Percentiles rank a stretch among this genome's conserved stretches.
phyloP scores from a whole-genome alignment of 179 eudicot genomes.

The Amaranthus tricolor region DNA sequence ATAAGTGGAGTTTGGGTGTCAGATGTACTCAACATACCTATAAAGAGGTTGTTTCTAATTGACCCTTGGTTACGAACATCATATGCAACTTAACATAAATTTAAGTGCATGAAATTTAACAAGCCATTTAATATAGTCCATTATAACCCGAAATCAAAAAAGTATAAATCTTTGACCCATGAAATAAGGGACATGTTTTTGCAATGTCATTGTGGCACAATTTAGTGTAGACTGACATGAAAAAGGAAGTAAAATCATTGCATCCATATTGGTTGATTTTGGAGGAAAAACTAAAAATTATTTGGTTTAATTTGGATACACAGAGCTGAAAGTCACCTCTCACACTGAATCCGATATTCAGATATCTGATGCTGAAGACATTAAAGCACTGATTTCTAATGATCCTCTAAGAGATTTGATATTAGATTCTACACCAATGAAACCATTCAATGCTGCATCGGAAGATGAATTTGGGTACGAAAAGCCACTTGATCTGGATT shows the following conservation, averaged over 20 bases:
- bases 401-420: slow-evolving; percentile 35
- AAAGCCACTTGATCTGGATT: slow-evolving; percentile 2
- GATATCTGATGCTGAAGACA: slow-evolving; percentile 41
- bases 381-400: slow-evolving; percentile 20
- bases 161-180: too few species aligned
- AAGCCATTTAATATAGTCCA: too few species aligned
- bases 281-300: slow-evolving; percentile 30
- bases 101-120: too few species aligned
- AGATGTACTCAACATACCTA: too few species aligned
- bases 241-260: slow-evolving; percentile 28
- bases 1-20: too few species aligned
- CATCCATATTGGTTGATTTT: slow-evolving; percentile 7
- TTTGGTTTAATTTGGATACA: slow-evolving; percentile 46
- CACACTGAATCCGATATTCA: slow-evolving; percentile 61
- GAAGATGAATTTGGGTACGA: slow-evolving; percentile 27
- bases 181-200: too few species aligned
- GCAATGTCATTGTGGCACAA: too few species aligned
- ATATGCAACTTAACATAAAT: too few species aligned
- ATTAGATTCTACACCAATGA: slow-evolving; percentile 25
- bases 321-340: slow-evolving; percentile 58
- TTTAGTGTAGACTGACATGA: slow-evolving; percentile 5
- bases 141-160: too few species aligned
- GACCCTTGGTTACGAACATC: too few species aligned
- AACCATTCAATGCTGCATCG: slow-evolving; percentile 30
- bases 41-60: too few species aligned